Base-by-base conservation (phyloP, 345 rosid genomes). In the Eucalyptus sp. region DNA sequence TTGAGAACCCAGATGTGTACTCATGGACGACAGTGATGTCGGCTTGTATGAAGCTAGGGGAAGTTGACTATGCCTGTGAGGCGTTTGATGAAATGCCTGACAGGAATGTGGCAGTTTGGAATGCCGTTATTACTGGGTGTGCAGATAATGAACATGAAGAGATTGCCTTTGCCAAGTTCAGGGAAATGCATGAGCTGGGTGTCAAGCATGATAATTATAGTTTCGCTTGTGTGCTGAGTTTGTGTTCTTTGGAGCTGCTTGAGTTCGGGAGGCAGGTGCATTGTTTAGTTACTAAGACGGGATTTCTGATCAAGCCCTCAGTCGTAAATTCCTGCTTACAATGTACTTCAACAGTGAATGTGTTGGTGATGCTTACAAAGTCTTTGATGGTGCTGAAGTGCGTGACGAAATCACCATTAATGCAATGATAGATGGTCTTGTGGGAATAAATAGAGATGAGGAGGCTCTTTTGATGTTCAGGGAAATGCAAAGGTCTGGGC, bases 71-170 rank as follows among this genome's bases (percentile, higher is more conserved):
- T 89, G 97, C 98, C 7, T 92, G 90, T n/a, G 68, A 94, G 89
- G 43, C 94, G 93, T 95, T 96, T 49, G 96, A 91, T 91, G 76
- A 90, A 93, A 93, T 94, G 93, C 95, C 93, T 17, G 62, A 83
- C 1, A 92, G 89, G 88, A 93, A 93, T 62, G 93, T 92, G 87
- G 92, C 94, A 0, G 88, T 94, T 31, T 95, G 97, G 97, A 96
- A 96, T 86, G 97, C 98, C 16, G 89, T 96, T 94, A 94, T 96
- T 88, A 96, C 95, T 25, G 97, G 99, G 86, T 94, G 94, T 86
- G 85, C 94, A 88, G 96, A 95, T 86, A 91, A 88, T 86, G 95
- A 95, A 52, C 88, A 86, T 85, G 91, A 90, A 81, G 94, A 91
- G 50, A 91, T 90, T 79, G 96, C 93, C 68, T 89, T 96, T 68